Base-by-base conservation (phyloP, 768 basidiomycete genomes). In the Psilocybe cyanescens region DNA sequence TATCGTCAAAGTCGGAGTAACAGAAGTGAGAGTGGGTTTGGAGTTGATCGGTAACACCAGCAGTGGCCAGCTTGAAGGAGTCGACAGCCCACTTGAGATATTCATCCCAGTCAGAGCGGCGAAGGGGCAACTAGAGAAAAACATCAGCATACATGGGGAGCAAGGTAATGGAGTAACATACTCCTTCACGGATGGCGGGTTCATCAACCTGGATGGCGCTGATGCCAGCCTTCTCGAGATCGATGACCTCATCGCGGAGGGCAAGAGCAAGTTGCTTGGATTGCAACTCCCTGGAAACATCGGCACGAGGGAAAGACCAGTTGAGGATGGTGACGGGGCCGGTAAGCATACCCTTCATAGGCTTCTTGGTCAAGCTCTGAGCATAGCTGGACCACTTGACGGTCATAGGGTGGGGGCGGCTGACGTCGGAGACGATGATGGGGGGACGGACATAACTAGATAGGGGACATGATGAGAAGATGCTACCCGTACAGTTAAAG, bases 281-380 rank as follows among this genome's bases (percentile, higher is more conserved):
- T 81, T 99, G 97, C 66, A 96, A 77, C 80, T 99, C 97, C 74
- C 94, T 93, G 57, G 91, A 87, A 67, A 99, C 91, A 74, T 99
- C 97, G 67, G 94, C 94, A 77, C 97, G 97, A 72, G 97, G 97
- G 96, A 99, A 99, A 35, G 97, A 99, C 97, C 97, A 99, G 86
- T 99, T 99, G 78, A 99, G 88, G 79, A 99, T 97, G 64, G 95
- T 95, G 76, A 98, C 96, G 17, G 95, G 96, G 65, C 97, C 97
- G 59, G 97, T 96, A 59, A 99, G 84, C 97, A 99, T 98, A 68
- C 97, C 97, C 89, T 99, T 99, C 94, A 99, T 95, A 69, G 96
- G 97, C 76, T 87, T 89, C 74, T 86, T 80, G 68, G 96, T 93
- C 71, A 98, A 73, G 73, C 92, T 95, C 82, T 99, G 97, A 57